phyloP scores from a whole-genome alignment of 257 asterid genomes.

The Jacaranda mimosifolia region DNA sequence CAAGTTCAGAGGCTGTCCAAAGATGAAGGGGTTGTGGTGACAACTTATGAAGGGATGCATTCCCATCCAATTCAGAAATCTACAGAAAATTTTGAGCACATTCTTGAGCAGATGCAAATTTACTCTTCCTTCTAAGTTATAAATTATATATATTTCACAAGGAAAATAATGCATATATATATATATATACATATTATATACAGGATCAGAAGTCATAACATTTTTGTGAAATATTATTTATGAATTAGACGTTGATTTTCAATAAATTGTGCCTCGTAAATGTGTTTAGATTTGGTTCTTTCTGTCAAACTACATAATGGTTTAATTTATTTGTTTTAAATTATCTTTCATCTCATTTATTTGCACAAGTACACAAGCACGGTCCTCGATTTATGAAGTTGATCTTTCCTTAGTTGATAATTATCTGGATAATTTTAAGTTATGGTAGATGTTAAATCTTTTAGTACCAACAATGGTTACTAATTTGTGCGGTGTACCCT shows the following conservation, averaged over 20 bases:
- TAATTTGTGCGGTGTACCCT: too few species aligned
- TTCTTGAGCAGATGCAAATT: constrained; percentile 83
- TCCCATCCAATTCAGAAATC: constrained; percentile 83
- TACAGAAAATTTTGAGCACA: constrained; percentile 83
- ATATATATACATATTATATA: not conserved
- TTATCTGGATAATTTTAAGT: too few species aligned
- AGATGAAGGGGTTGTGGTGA: constrained; percentile 83
- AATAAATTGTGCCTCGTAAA: too few species aligned
- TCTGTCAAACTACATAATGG: too few species aligned
- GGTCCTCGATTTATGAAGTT: not conserved
- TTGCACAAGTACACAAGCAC: not conserved
- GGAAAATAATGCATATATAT: not conserved
- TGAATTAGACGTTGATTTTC: too few species aligned
- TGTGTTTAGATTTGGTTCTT: too few species aligned
- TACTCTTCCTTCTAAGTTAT: constrained; percentile 51
- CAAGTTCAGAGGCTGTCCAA: constrained; percentile 87
- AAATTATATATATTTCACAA: not conserved
- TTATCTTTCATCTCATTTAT: not conserved
- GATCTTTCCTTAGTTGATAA: too few species aligned
- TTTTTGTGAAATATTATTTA: not conserved
- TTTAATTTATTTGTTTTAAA: too few species aligned
- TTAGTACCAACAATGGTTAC: too few species aligned
- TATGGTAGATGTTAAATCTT: too few species aligned
- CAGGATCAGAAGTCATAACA: not conserved
- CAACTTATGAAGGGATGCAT: constrained; percentile 91